Evolutionary conservation across 306 rosid species (phyloP).

Genomic region (Lithocarpus polystachyus): DNA sequence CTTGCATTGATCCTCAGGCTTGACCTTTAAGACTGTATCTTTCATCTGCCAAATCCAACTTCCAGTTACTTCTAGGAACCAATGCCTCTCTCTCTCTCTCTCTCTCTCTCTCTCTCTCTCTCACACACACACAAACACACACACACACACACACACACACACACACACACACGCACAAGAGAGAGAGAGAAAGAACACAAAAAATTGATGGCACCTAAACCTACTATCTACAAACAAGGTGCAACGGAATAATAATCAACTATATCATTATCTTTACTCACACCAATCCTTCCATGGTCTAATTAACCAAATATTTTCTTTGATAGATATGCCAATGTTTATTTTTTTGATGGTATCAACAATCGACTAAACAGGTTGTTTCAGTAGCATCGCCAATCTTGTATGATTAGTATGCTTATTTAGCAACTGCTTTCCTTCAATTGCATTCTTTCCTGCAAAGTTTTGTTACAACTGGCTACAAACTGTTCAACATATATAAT

Average conservation of each 20-base stretch:
- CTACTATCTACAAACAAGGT: not conserved
- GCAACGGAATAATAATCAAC: too few species aligned
- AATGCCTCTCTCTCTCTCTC: not conserved
- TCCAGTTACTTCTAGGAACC: too few species aligned
- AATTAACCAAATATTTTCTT: not conserved
- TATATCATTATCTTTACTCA: too few species aligned
- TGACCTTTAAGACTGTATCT: too few species aligned
- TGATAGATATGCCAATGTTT: not conserved
- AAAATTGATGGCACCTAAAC: not conserved
- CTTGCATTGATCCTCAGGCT: not conserved
- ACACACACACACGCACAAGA: too few species aligned
- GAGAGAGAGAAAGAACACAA: not conserved
- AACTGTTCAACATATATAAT: not conserved
- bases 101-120: not conserved
- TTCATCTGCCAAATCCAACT: too few species aligned
- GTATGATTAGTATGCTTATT: not conserved
- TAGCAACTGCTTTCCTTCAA: not conserved
- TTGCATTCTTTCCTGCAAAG: not conserved
- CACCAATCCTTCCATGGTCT: not conserved
- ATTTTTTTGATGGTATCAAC: not conserved
- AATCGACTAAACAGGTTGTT: not conserved
- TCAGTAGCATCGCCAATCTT: not conserved
- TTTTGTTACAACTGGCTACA: not conserved
- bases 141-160: rapidly evolving
- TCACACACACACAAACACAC: not conserved